A percentile compares a stretch with the other conserved stretches of the same genome.
phyloP scores from a whole-genome alignment of 805 yeast species.

The Sporopachydermia lactativora region DNA sequence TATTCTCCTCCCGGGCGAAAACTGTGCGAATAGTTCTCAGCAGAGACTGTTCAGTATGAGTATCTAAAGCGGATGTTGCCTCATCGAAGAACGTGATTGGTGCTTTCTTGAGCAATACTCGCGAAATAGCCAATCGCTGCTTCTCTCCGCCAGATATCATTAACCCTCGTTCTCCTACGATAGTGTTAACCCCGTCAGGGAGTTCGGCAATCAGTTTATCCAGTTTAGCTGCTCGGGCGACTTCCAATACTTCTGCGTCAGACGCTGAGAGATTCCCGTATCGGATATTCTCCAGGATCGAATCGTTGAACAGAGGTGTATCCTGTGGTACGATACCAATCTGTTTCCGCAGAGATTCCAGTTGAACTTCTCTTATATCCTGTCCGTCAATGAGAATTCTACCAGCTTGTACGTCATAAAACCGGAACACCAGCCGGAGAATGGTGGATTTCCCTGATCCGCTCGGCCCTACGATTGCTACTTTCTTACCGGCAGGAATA shows the following conservation, averaged over 20 bases:
- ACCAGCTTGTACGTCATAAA: slow-evolving; percentile 74
- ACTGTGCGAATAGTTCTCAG: slow-evolving; percentile 58
- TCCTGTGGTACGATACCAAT: slow-evolving; percentile 97
- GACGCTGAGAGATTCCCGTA: slow-evolving; percentile 69
- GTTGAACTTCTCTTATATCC: slow-evolving; percentile 59
- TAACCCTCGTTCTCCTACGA: slow-evolving; percentile 95
- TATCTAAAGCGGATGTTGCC: slow-evolving; percentile 83
- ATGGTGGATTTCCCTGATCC: slow-evolving; percentile 95
- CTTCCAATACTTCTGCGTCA: slow-evolving; percentile 53
- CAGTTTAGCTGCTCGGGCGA: slow-evolving; percentile 58
- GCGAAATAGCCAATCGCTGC: slow-evolving; percentile 86
- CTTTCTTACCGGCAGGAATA: slow-evolving; percentile 82
- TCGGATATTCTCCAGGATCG: slow-evolving; percentile 74
- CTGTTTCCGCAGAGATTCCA: slow-evolving; percentile 57
- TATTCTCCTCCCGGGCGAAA: slow-evolving; percentile 42
- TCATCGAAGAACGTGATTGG: slow-evolving; percentile 93
- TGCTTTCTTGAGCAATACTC: slow-evolving; percentile 73
- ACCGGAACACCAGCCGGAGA: slow-evolving; percentile 69
- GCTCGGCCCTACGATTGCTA: slow-evolving; percentile 92
- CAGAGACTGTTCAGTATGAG: slow-evolving; percentile 85
- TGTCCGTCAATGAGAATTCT: slow-evolving; percentile 78
- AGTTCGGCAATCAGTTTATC: slow-evolving; percentile 46
- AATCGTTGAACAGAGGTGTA: slow-evolving; percentile 87
- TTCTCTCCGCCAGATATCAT: slow-evolving; percentile 99
- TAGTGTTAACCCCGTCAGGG: slow-evolving; percentile 74